A percentile compares a stretch with the other conserved stretches of the same genome.
phyloP scores from a whole-genome alignment of 768 basidiomycete species.

The Rhodotorula kratochvilovae region DNA sequence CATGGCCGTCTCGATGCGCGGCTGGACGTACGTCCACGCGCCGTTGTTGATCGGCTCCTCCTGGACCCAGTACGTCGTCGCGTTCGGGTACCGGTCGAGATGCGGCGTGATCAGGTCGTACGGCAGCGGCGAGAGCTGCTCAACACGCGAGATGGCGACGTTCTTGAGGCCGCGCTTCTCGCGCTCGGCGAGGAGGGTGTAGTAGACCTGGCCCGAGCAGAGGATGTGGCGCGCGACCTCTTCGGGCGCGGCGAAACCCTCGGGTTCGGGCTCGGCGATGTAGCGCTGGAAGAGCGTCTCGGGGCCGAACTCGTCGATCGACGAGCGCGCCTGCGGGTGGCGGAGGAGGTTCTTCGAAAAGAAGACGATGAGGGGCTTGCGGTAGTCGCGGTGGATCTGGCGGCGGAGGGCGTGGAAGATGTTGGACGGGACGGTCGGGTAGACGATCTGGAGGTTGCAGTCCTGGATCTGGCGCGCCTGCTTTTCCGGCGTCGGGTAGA shows the following conservation, averaged over 20 bases:
- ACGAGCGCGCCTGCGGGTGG: constrained; percentile 84
- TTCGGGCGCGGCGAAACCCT: constrained; percentile 68
- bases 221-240: constrained; percentile 80
- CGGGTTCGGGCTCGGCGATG: constrained; percentile 73
- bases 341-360: constrained; percentile 96
- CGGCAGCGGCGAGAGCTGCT: constrained; percentile 95
- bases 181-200: constrained; percentile 72
- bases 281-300: constrained; percentile 91
- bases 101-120: constrained; percentile 90
- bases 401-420: constrained; percentile 84
- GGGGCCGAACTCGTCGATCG: constrained; percentile 78
- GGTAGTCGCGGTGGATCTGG: constrained; percentile 89
- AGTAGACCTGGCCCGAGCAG: constrained; percentile 78
- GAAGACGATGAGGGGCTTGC: constrained; percentile 92
- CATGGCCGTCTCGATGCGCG: constrained; percentile 62
- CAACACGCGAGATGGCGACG: constrained; percentile 86
- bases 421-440: constrained; percentile 76
- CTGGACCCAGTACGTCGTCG: constrained; percentile 51
- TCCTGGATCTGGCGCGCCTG: constrained; percentile 94
- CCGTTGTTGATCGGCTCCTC: constrained; percentile 98
- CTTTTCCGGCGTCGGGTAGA: constrained; percentile 83
- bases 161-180: constrained; percentile 83
- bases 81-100: constrained; percentile 93
- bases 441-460: constrained; percentile 98
- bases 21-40: constrained; percentile 89